These are phyloP conservation scores for Solanum virginianum DNA, from an alignment of 257 asterid species.

Conservation along the genomic window DNA sequence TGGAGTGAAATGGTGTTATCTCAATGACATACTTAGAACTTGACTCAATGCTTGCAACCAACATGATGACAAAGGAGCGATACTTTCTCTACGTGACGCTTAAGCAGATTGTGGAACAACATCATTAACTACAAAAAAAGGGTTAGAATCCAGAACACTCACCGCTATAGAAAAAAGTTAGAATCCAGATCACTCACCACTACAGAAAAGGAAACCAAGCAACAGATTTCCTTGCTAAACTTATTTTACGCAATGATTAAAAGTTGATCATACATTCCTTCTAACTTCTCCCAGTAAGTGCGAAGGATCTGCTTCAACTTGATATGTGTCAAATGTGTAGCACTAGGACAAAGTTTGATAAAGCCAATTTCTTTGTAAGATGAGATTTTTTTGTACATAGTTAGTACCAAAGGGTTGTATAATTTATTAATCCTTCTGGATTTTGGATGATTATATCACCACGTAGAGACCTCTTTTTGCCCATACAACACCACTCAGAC, in stretches of 20 bases:
- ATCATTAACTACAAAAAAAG: not conserved
- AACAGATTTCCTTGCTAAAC: not conserved
- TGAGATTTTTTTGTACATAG: too few relatives aligned
- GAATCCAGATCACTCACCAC: not conserved
- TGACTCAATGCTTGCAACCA: not conserved
- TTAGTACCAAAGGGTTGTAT: too few relatives aligned
- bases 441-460: too few relatives aligned
- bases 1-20: not conserved
- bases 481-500: not conserved
- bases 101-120: not conserved
- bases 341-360: too few relatives aligned
- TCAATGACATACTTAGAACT: not conserved
- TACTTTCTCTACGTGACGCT: not conserved
- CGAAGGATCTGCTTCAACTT: too few relatives aligned
- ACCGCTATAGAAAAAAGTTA: too few relatives aligned
- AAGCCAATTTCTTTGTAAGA: too few relatives aligned
- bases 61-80: not conserved
- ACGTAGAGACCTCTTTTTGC: too few relatives aligned
- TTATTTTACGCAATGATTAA: not conserved
- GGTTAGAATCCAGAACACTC: not conserved
- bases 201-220: not conserved
- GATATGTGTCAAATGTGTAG: too few relatives aligned
- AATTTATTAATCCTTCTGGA: too few relatives aligned
- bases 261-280: not conserved
- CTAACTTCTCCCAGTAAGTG: not conserved